Evolutionary conservation across 169 alveolate species (phyloP), one percentile per base, ranked within the genome.

Genomic region (Haemoproteus tartakovskyi): DNA sequence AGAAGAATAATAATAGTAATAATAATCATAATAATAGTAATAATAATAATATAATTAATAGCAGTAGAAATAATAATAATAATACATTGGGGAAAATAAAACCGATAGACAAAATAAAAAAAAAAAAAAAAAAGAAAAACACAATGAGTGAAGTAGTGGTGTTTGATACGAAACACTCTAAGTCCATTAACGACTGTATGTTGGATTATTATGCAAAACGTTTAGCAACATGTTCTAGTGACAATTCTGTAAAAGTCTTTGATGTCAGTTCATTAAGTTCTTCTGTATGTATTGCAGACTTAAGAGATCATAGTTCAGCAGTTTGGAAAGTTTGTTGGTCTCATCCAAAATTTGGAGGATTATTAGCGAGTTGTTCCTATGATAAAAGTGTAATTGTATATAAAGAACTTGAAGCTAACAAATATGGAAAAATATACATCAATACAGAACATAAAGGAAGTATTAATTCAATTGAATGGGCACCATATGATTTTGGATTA

Each of bases 291-390:
- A 30, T 78, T 45, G 87, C 86, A 3, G 82, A 86, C 21, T 12
- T 70, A 40, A 60, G 70, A 43, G 89, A 92, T 6, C 96, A 94
- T 51, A 80, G 70, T 54, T 94, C 96, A 11, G 95, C 95, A 9
- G 93, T 91, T 36, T 92, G 94, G 94, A 79, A 91, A 64, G 88
- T 92, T 18, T 79, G 92, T 36, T 94, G 96, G 96, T 92, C 96
- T 6, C 95, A 94, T 78, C 98, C 98, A 12, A 91, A 89, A 62
- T 94, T 60, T 56, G 96, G 96, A 16, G 90, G 88, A 37, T 61
- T 92, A 8, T 47, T 94, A 38, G 96, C 94, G 0, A 86, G 95
- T 14, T 91, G 95, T 59, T 93, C 96, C 24, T 92, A 79, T 60
- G 98, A 94, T 86, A 90, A 90, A 61, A 89, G 84, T 26, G 92